Base-by-base conservation (phyloP, 176 grass and related monocot species). In the Carex cristatella region DNA sequence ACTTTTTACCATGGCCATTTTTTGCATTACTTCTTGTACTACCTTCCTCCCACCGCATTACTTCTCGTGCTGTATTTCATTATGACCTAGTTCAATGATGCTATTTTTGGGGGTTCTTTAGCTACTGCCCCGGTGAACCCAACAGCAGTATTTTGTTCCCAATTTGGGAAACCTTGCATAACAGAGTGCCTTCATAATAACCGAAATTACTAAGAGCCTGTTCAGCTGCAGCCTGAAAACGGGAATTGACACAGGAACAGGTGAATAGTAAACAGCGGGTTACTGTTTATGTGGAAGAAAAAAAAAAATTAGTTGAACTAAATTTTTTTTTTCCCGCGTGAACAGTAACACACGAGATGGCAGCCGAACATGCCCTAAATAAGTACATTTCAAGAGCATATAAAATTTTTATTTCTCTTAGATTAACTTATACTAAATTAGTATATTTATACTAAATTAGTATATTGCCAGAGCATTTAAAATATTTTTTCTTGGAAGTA, bases 81-180 rank as follows among this genome's bases (percentile, higher is more conserved):
- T 58, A 56, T 79, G 74, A 79, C 53, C 74, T 79, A 79, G 28
- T 79, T 79, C 53, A 56, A 56, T 79, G 51, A 18, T 79, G 35
- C 54, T 79, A 79, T 58, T 58, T 78, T 79, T 79, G 31, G 49
- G 53, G 4, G 53, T 30, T 58, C 53, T 79, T 79, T 33, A 58
- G 6, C 30, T 79, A 56, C 27, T 58, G 49, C 27, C 27, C 31
- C 16, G 73, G 27, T 53, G 71, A 75, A 75, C 44, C 23, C 27
- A 40, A 54, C 15, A 55, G 1, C 72, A 31, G n/a, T 54, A 53
- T 53, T 28, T 13, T 76, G 46, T 76, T 76, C 46, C 71, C 71
- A 31, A 74, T 28, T 76, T 53, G 46, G 71, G 30, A 11, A 54
- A 11, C 71, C 35, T 71, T 71, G 19, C 38, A 75, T 78, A 57